These are phyloP conservation scores for Eucalyptus lansdowneana DNA, from an alignment of 345 rosid species.

Conservation along the genomic window DNA sequence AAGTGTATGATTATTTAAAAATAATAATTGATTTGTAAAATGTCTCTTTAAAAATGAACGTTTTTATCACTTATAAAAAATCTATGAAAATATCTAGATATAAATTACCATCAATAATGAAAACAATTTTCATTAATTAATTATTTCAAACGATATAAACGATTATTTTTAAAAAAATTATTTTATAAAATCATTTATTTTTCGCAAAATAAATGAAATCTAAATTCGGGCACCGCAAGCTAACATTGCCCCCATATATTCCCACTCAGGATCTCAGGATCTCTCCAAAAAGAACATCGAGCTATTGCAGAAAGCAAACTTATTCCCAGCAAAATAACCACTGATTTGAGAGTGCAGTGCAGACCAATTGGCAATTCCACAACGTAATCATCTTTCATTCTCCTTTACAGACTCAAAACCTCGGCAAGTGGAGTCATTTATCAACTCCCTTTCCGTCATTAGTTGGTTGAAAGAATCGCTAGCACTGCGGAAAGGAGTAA, in stretches of 20 bases:
- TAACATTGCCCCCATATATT: neutral
- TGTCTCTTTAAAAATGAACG: fast-evolving
- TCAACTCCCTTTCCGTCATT: neutral
- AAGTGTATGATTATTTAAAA: too few species aligned
- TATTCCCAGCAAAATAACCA: neutral
- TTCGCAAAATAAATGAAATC: neutral
- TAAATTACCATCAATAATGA: too few species aligned
- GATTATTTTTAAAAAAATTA: too few species aligned
- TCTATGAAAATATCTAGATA: too few species aligned
- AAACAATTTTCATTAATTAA: too few species aligned
- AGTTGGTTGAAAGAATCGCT: neutral
- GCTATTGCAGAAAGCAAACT: neutral
- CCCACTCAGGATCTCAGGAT: neutral
- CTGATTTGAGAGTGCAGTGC: neutral
- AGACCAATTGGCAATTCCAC: neutral
- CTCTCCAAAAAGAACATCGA: neutral
- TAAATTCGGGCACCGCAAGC: too few species aligned
- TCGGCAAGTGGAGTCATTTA: neutral
- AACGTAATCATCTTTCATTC: neutral
- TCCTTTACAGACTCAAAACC: neutral
- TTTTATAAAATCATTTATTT: too few species aligned
- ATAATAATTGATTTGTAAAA: too few species aligned
- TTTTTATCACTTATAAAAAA: too few species aligned
- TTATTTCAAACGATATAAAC: too few species aligned
- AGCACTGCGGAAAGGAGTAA: neutral